phyloP scores from a whole-genome alignment of 768 basidiomycete species.

The Mycena alexandri region DNA sequence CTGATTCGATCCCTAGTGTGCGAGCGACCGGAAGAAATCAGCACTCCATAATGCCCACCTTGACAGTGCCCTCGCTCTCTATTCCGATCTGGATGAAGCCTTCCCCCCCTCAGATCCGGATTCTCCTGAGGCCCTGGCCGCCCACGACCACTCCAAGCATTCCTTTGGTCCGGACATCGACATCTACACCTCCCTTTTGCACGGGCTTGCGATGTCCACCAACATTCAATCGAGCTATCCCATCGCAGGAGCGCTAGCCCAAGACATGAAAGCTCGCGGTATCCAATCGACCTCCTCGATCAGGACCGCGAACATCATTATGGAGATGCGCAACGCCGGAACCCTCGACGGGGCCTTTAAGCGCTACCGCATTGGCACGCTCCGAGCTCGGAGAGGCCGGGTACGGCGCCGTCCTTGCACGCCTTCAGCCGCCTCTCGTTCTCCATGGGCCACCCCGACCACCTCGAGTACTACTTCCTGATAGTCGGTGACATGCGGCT shows the following conservation, averaged over 20 bases:
- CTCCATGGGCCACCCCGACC: slow-evolving; percentile 39
- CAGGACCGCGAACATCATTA: slow-evolving; percentile 67
- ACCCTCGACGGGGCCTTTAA: slow-evolving; percentile 71
- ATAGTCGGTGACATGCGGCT: slow-evolving; percentile 86
- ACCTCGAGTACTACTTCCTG: slow-evolving; percentile 69
- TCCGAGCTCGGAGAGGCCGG: slow-evolving; percentile 66
- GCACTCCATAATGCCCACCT: slow-evolving; percentile 53
- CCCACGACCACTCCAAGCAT: slow-evolving; percentile 44
- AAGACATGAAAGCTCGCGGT: slow-evolving; percentile 72
- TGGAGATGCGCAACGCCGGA: slow-evolving; percentile 74
- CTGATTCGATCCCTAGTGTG: slow-evolving; percentile 66
- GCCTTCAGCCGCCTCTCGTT: slow-evolving; percentile 73
- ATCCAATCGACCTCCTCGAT: slow-evolving; percentile 60
- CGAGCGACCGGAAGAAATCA: slow-evolving; percentile 48
- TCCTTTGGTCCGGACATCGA: slow-evolving; percentile 61
- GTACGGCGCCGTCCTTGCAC: slow-evolving; percentile 73
- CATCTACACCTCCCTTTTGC: slow-evolving; percentile 68
- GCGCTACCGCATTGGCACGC: slow-evolving; percentile 64
- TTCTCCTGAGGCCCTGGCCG: slow-evolving; percentile 38
- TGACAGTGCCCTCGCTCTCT: slow-evolving; percentile 67
- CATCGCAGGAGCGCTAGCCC: slow-evolving; percentile 63
- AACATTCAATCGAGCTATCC: slow-evolving; percentile 63
- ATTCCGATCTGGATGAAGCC: slow-evolving; percentile 58
- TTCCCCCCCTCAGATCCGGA: slow-evolving; percentile 43
- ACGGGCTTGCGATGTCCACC: slow-evolving; percentile 58